Evolutionary conservation across 805 yeast species (phyloP).

Genomic region (Saccharomycopsis microspora): DNA sequence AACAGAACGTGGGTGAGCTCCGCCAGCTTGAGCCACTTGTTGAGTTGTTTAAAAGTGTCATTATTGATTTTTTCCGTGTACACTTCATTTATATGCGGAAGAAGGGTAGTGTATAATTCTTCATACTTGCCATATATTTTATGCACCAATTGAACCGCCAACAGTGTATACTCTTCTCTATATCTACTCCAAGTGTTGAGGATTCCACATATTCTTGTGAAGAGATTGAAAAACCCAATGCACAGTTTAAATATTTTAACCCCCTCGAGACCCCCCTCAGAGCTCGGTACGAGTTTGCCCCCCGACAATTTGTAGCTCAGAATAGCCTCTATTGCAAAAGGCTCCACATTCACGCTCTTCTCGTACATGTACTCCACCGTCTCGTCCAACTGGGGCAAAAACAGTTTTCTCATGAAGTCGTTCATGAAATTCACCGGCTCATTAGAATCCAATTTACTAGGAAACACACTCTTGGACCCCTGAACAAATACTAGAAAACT

Average conservation of each 20-base stretch:
- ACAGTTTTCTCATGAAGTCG: constrained; percentile 51
- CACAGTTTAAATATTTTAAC: constrained; percentile 30
- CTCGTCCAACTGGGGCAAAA: constrained; percentile 51
- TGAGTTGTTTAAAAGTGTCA: constrained; percentile 17
- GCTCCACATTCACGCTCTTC: constrained; percentile 29
- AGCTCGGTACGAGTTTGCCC: constrained; percentile 4
- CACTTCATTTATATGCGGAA: constrained; percentile 15
- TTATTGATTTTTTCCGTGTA: constrained; percentile 18
- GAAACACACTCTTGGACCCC: constrained; percentile 36
- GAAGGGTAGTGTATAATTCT: constrained; percentile 22
- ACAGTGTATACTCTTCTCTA: constrained; percentile 41
- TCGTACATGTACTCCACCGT: constrained; percentile 44
- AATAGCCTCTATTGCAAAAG: constrained; percentile 19
- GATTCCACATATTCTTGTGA: constrained; percentile 36
- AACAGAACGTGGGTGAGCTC: constrained; percentile 24
- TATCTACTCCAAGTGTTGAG: constrained; percentile 51
- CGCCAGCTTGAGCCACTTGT: constrained; percentile 22
- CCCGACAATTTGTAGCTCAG: constrained; percentile 19
- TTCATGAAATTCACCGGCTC: constrained; percentile 41
- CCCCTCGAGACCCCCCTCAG: not conserved
- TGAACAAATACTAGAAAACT: constrained; percentile 60
- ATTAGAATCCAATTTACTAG: constrained; percentile 17
- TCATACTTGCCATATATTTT: constrained; percentile 27
- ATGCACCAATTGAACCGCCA: constrained; percentile 27
- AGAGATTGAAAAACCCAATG: constrained; percentile 33